phyloP scores from a whole-genome alignment of 2,329 filamentous ascomycete genomes.

The Fusarium domesticum region DNA sequence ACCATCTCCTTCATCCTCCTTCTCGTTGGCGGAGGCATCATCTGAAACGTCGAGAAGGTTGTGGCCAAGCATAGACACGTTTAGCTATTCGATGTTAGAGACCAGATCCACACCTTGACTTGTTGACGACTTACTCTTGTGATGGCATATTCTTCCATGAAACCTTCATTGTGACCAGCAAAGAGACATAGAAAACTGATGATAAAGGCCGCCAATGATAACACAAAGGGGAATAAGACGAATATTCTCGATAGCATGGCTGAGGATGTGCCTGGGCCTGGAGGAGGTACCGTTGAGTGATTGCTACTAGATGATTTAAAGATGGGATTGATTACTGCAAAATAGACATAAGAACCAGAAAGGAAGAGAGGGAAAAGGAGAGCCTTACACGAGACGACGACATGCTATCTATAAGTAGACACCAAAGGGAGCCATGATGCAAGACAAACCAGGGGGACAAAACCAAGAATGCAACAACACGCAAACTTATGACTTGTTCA shows the following conservation, averaged over 20 bases:
- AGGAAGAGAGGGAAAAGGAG: neutral
- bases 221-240: slow-evolving; percentile 36
- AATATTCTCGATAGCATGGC: slow-evolving; percentile 30
- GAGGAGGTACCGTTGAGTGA: slow-evolving; percentile 1
- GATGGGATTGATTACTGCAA: neutral
- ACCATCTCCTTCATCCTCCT: slow-evolving; percentile 20
- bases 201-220: slow-evolving; percentile 39
- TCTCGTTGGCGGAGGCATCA: slow-evolving; percentile 26
- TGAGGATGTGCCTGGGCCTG: slow-evolving; percentile 2
- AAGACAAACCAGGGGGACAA: neutral
- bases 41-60: slow-evolving; percentile 28
- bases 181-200: slow-evolving; percentile 41
- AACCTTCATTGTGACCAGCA: slow-evolving; percentile 40
- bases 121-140: slow-evolving; percentile 39
- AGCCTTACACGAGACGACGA: neutral
- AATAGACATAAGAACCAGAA: neutral
- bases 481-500: neutral
- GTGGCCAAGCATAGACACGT: slow-evolving; percentile 40
- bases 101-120: no score
- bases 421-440: neutral
- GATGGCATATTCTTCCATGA: slow-evolving; percentile 44
- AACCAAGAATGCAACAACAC: neutral
- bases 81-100: slow-evolving; percentile 30
- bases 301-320: neutral
- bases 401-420: neutral